Base-by-base conservation (phyloP, 2,329 filamentous ascomycete species). In the Aureobasidium namibiae region DNA sequence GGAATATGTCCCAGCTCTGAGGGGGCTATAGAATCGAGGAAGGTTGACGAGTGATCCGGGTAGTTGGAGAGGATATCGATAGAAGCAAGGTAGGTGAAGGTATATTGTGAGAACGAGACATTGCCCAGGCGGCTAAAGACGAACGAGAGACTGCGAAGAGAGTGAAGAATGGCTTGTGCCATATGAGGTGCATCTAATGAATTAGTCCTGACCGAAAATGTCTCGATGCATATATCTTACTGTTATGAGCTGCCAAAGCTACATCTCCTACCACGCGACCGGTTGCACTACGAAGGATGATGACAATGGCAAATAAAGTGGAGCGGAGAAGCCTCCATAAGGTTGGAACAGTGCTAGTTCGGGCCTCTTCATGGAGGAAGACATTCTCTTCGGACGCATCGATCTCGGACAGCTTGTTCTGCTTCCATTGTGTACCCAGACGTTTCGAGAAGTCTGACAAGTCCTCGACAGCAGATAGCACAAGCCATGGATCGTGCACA, bases 61-160 rank as follows among this genome's bases (percentile, higher is more conserved):
- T 89, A 87, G n/a, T 85, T 82, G 9, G 87, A 80, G 5, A 96
- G 80, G 39, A 91, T 85, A 71, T 96, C 92, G 63, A 96, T 84
- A 3, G 90, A 86, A 1, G 89, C 85, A 23, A 95, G 80, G 66
- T 91, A 90, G 26, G 90, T 86, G 68, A 96, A 96, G 1, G 82
- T 85, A 72, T 95, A 92, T 60, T 90, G 88, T 57, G 92, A 89
- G 67, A 95, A 95, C 1, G 84, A 81, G 62, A 82, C 83, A 59
- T 87, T 85, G 21, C 87, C 86, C 59, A 89, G 81, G 39, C 89
- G 82, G 14, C 85, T 86, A 0, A 89, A 90, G 62, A 96, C 84
- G 70, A 96, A 96, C 72, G 86, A 90, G 21, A 95, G 75, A 66
- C 89, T 87, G 29, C 90, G 85, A 11, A 96, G 80, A 13, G 83